Base-by-base conservation (phyloP, 768 basidiomycete genomes). In the Auricularia auricula-judae region DNA sequence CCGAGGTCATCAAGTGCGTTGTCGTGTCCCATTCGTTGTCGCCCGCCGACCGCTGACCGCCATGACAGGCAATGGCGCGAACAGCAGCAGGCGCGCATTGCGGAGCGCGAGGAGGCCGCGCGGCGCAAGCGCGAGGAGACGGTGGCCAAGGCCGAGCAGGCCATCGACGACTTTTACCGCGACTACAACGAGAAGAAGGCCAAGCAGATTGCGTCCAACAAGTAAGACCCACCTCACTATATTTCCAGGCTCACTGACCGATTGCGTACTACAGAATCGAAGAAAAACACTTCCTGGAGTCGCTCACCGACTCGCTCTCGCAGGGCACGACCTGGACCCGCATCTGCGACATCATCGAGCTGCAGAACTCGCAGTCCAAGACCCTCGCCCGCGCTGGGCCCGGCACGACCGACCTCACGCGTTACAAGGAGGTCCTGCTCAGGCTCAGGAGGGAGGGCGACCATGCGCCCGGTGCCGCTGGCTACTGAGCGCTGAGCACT, bases 311-410 rank as follows among this genome's bases (percentile, higher is more conserved):
- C 60, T 84, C 86, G 10, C 84, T 98, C 62, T 87, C 92, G 0
- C 80, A 83, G 63, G 97, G 96, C 33, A 97, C 96, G 23, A 96
- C 94, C 7, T 99, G 96, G 96, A 86, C 93, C 69, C 88, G 97
- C 43, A 96, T 99, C 71, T 89, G 87, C 72, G 86, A 86, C 34
- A 76, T 86, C 62, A 76, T 97, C 66, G 92, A 95, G 69, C 56
- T 59, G 11, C 86, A 96, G 74, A 98, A 98, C 74, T 97, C 94
- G 63, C 93, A 98, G 76, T 94, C 91, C 80, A 99, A 98, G 80
- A 98, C 94, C 3, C 81, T 93, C 69, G 87, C 94, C 18, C 84
- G 93, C 56, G 84, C 89, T 36, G 92, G 92, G 14, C 78, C 91
- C 11, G 89, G 89, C 4, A 93, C 94, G 43, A 93, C 91, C 2